These are phyloP conservation scores for Pseudopyrenochaeta lycopersici DNA, from an alignment of 2,329 filamentous ascomycete species.

Conservation along the genomic window DNA sequence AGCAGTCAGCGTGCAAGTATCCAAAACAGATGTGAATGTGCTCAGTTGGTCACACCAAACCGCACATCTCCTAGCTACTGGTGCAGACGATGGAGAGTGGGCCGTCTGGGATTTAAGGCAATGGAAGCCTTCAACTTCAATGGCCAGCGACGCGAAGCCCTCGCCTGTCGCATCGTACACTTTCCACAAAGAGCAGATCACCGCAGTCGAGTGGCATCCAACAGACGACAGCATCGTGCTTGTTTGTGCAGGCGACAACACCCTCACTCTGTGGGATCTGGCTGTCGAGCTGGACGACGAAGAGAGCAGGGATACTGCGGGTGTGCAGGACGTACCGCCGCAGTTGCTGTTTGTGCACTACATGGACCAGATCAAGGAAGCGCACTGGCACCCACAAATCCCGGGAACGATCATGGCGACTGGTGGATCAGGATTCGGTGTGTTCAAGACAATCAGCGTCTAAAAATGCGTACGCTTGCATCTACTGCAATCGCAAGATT, in stretches of 20 bases:
- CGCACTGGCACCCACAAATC: constrained; percentile 98
- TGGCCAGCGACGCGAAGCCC: constrained; percentile 62
- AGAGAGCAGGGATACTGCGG: constrained; percentile 88
- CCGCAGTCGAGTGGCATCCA: constrained; percentile 95
- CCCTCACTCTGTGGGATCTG: constrained; percentile 94
- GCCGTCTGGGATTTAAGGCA: constrained; percentile 95
- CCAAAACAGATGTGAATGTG: constrained; percentile 89
- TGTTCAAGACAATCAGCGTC: constrained; percentile 54
- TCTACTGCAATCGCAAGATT: background rate
- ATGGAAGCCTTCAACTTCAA: constrained; percentile 77
- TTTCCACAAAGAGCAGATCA: constrained; percentile 97
- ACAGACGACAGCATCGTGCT: constrained; percentile 95
- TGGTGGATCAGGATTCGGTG: constrained; percentile 80
- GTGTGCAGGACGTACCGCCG: constrained; percentile 88
- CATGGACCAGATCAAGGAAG: constrained; percentile 91
- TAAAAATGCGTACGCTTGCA: constrained; percentile 21
- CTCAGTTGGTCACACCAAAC: constrained; percentile 94
- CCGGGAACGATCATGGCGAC: constrained; percentile 89
- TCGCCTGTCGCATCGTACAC: constrained; percentile 90
- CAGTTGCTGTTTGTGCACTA: constrained; percentile 97
- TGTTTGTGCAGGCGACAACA: constrained; percentile 91
- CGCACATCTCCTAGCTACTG: constrained; percentile 87
- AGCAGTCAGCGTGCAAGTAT: constrained; percentile 87
- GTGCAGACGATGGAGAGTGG: constrained; percentile 93
- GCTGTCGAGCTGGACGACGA: constrained; percentile 97